These are phyloP conservation scores for Fusarium neocosmosporiellum DNA, from an alignment of 2,329 filamentous ascomycete species.

Conservation along the genomic window DNA sequence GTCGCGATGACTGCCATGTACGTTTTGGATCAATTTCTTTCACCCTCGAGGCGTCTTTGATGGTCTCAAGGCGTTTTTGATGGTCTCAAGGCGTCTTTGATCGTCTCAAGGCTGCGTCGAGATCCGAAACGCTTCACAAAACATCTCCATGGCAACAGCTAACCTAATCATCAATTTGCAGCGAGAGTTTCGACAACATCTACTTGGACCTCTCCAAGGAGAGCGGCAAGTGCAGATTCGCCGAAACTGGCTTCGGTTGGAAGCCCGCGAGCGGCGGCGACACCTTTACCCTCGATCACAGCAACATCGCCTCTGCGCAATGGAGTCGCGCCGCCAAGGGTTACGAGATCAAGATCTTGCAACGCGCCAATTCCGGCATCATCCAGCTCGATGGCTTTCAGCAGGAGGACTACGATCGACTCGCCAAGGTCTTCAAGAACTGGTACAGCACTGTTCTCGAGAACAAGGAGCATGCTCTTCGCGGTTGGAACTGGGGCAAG, in stretches of 20 bases:
- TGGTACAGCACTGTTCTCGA: slow-evolving; percentile 97
- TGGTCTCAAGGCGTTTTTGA: background rate
- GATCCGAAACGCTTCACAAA: background rate
- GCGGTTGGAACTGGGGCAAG: slow-evolving; percentile 99
- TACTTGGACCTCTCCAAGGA: slow-evolving; percentile 95
- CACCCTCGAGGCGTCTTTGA: background rate
- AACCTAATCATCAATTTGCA: slow-evolving; percentile 44
- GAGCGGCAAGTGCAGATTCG: slow-evolving; percentile 92
- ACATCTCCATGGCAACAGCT: slow-evolving; percentile 29
- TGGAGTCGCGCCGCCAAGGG: slow-evolving; percentile 96
- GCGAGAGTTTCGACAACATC: slow-evolving; percentile 97
- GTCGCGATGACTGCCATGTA: slow-evolving; percentile 53
- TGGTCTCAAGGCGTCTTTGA: background rate
- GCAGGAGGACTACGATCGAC: slow-evolving; percentile 92
- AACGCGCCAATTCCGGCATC: slow-evolving; percentile 79
- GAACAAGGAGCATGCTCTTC: slow-evolving; percentile 90
- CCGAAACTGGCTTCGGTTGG: slow-evolving; percentile 95
- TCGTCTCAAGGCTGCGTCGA: background rate
- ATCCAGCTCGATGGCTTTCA: slow-evolving; percentile 96
- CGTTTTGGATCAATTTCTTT: slow-evolving; percentile 29
- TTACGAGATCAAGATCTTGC: slow-evolving; percentile 92
- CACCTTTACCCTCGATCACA: slow-evolving; percentile 91
- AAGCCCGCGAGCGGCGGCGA: slow-evolving; percentile 89
- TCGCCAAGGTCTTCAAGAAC: slow-evolving; percentile 94
- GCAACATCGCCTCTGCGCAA: slow-evolving; percentile 86